Evolutionary conservation across 495 filamentous ascomycete genomes (phyloP), one percentile per base, ranked within the genome.

Genomic region (Aspergillus taichungensis): DNA sequence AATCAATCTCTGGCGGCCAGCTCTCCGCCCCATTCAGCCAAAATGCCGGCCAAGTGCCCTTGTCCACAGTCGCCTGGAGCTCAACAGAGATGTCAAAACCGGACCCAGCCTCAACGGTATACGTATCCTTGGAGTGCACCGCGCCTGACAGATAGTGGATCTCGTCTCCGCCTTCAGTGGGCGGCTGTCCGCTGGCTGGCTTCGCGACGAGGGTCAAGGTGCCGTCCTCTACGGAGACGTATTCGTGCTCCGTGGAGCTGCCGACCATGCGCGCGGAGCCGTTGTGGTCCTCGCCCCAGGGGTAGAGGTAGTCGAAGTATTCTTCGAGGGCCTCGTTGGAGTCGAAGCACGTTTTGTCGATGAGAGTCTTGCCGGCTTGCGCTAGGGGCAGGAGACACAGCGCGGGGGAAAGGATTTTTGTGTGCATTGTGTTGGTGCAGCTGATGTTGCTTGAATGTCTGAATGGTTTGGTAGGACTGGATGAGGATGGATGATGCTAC

Each of bases 1-100:
- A 66, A 47, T 82, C 77, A 32, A 80, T 65, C 67, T 79, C 78
- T 0, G 78, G 77, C 40, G 76, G 77, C 77, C 78, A 82, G 6
- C 68, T 64, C 10, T 69, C 49, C 2, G 72, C 74, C 0, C 66
- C 74, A 13, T 75, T 76, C 29, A 80, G 57, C 78, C 77, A 82
- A 31, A 83, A 77, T 4, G 78, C 78, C 5, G 76, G 76, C 76
- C 77, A 79, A 0, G 76, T 79, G 0, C 78, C 78, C 39, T 61
- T 61, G 0, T 61, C 60, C 1, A 69, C 71, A 1, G 75, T 63
- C 0, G 77, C 77, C 37, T 64, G 56, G 55, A 81, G 76, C 40
- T 75, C 68, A 35, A 46, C 59, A 1, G 48, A 42, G 33, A 61
- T 56, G 40, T 59, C 47, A 18, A 59, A 44, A 5, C 58, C 58